phyloP scores from a whole-genome alignment of 2,329 filamentous ascomycete species.

The Claviceps pazoutovae region DNA sequence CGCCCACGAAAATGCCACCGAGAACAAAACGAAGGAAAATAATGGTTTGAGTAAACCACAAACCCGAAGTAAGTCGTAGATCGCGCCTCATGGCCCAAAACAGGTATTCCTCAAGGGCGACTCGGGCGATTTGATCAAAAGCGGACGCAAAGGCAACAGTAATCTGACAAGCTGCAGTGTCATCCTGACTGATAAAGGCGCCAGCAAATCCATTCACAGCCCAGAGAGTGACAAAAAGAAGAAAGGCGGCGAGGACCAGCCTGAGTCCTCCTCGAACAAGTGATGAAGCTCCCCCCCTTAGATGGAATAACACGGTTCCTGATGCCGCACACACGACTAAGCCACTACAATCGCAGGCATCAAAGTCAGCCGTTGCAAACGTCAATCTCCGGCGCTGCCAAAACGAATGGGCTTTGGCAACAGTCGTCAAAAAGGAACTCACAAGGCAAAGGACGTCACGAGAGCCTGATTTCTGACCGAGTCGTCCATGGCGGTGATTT shows the following conservation, averaged over 20 bases:
- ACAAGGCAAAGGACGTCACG: conserved; percentile 42
- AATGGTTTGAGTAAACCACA: conserved; percentile 30
- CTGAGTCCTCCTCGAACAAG: conserved; percentile 44
- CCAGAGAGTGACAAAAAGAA: conserved; percentile 38
- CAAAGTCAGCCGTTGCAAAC: background rate
- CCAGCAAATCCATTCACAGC: conserved; percentile 37
- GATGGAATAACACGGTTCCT: conserved; percentile 30
- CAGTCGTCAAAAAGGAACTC: conserved; percentile 15
- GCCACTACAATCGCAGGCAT: conserved; percentile 22
- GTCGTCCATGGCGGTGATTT: conserved; percentile 27
- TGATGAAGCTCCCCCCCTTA: conserved; percentile 32
- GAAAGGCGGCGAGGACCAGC: conserved; percentile 47
- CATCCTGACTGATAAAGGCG: conserved; percentile 30
- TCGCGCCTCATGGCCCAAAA: conserved; percentile 34
- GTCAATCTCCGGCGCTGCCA: background rate
- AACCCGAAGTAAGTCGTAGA: conserved; percentile 21
- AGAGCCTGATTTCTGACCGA: conserved; percentile 32
- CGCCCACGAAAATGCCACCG: conserved; percentile 39
- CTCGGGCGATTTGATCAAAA: conserved; percentile 43
- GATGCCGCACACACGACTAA: conserved; percentile 39
- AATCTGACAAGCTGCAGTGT: conserved; percentile 34
- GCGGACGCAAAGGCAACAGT: conserved; percentile 36
- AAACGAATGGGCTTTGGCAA: background rate
- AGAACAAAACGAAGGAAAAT: conserved; percentile 35
- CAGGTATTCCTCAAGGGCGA: conserved; percentile 39